Conservation (phyloP, 2,329 filamentous ascomycete genomes). For the Sporothrix humicola region DNA sequence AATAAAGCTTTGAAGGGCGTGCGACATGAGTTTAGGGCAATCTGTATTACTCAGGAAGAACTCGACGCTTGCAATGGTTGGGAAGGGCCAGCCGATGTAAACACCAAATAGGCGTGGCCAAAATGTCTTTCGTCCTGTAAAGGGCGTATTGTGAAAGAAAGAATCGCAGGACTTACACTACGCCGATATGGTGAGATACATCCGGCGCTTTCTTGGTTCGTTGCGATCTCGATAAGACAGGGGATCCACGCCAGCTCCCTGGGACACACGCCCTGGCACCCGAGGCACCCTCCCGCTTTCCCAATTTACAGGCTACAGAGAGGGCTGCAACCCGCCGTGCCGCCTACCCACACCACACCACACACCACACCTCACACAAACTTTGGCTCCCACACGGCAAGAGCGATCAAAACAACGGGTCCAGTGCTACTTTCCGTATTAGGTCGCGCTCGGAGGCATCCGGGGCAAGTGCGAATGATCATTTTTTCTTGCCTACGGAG, state of each 20-base stretch:
- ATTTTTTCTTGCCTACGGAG: not conserved
- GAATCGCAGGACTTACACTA: not conserved
- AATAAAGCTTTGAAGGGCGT: not conserved
- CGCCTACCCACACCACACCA: not conserved
- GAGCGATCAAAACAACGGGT: slow-evolving; percentile 22
- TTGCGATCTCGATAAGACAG: slow-evolving; percentile 30
- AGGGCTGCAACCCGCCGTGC: slow-evolving; percentile 15
- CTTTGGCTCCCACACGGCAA: slow-evolving; percentile 1
- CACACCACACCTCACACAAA: not conserved
- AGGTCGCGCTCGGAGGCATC: slow-evolving; percentile 16
- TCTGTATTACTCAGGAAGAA: too few relatives aligned
- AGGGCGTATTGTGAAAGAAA: not conserved
- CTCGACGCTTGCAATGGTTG: not conserved
- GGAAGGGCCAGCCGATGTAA: not conserved
- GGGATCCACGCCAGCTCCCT: not conserved
- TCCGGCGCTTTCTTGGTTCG: slow-evolving; percentile 17
- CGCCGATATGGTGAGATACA: slow-evolving; percentile 1
- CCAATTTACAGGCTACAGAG: not conserved
- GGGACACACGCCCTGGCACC: not conserved
- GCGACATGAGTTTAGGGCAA: not conserved
- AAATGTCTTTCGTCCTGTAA: not conserved
- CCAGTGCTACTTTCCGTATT: slow-evolving; percentile 18
- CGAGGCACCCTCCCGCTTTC: not conserved
- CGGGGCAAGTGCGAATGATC: not conserved
- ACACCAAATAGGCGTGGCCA: not conserved